Base-by-base conservation (phyloP, 2,329 filamentous ascomycete species). In the Trichoderma sp. region DNA sequence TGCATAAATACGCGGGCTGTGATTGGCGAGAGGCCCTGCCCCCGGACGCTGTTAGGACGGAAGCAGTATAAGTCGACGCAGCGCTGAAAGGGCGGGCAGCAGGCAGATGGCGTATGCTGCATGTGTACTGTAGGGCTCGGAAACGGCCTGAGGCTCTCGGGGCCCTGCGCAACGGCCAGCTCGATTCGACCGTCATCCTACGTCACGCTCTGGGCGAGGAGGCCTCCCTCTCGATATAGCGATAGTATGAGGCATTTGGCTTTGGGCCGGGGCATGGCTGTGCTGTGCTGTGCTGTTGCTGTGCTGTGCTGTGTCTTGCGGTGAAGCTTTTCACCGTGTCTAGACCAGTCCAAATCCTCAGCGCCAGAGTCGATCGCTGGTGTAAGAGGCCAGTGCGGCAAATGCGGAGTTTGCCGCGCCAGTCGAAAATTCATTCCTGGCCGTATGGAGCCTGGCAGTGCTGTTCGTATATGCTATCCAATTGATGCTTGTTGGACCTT, bases 171-270 rank as follows among this genome's bases (percentile, higher is more conserved):
- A 24, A 19, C 29, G 31, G n/a, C 65, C 56, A 53, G 7, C 65
- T 68, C 31, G 57, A 68, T 68, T 60, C 43, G 65, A 61, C 21
- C 33, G 68, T 69, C 68, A 69, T 69, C 68, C 68, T 69, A 69
- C 68, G 68, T 69, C 68, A 69, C 62, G 40, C 47, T 29, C 47
- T 55, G 57, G 47, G n/a, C n/a, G n/a, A 49, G 63, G 58, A 55
- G 63, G 55, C 63, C 58, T 55, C 67, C 60, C 58, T 43, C 21
- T 49, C 21, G 37, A 24, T 27, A 33, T 40, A 24, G 52, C 16
- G 33, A 37, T 53, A 65, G 21, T 69, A 69, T 69, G 68, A 69
- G 68, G 68, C 68, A 69, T 69, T 69, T 69, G 68, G 61, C 58
- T 69, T 66, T 69, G 53, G 47, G 35, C 53, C 55, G 53, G 67